Evolutionary conservation across 2,329 filamentous ascomycete genomes (phyloP).

Genomic region (Penicillium nordicum): DNA sequence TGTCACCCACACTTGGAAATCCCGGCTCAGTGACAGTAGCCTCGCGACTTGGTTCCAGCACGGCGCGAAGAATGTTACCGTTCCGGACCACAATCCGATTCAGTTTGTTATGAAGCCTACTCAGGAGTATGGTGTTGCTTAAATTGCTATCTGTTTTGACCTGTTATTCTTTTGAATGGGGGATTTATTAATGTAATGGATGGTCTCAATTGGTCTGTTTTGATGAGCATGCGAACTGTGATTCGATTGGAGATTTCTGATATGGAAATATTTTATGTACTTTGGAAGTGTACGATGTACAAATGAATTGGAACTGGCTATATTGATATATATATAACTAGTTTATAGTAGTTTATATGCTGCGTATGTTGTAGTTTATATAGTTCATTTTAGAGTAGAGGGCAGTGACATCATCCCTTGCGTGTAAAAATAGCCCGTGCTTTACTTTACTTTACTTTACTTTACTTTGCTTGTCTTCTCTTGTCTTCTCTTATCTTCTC

Average conservation of each 20-base stretch:
- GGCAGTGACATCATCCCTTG: constrained; percentile 6
- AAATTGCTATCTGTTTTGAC: not conserved
- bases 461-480: not conserved
- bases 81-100: not conserved
- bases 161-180: not conserved
- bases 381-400: too few relatives aligned
- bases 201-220: not conserved
- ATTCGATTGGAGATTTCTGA: not conserved
- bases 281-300: constrained; percentile 1
- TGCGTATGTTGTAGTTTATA: too few relatives aligned
- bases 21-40: constrained; percentile 5
- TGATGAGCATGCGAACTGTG: not conserved
- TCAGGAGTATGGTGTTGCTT: constrained; percentile 8
- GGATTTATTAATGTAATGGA: not conserved
- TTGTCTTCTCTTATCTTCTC: too few relatives aligned
- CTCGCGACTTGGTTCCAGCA: constrained; percentile 10
- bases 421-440: not conserved
- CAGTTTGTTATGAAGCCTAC: constrained; percentile 6
- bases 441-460: too few relatives aligned
- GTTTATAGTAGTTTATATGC: too few relatives aligned
- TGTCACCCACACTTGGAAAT: constrained; percentile 28
- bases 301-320: not conserved
- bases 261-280: not conserved
- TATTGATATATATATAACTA: not conserved
- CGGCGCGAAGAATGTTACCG: constrained; percentile 7